phyloP scores from a whole-genome alignment of 768 basidiomycete genomes.

The Amyloporia xantha region DNA sequence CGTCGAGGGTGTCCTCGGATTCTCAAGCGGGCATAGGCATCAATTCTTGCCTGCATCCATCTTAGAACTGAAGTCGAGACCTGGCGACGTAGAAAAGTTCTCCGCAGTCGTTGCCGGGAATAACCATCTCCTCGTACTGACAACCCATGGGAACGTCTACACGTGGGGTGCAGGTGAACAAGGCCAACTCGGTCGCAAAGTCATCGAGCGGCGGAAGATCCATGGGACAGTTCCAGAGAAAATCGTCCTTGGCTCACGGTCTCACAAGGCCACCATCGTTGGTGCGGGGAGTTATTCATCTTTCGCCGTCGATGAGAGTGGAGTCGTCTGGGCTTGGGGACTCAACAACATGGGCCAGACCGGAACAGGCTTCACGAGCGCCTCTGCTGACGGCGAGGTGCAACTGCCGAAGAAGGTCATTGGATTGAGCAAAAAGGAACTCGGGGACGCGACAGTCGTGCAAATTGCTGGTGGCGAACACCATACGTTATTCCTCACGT shows the following conservation, averaged over 20 bases:
- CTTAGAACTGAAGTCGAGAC: constrained; percentile 52
- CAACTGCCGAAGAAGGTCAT: constrained; percentile 59
- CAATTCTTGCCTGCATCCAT: constrained; percentile 63
- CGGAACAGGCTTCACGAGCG: constrained; percentile 48
- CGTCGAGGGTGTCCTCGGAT: constrained; percentile 80
- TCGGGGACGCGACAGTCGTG: constrained; percentile 48
- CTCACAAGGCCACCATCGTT: constrained; percentile 57
- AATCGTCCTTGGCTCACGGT: constrained; percentile 65
- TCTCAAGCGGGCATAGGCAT: constrained; percentile 57
- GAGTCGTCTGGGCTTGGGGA: constrained; percentile 94
- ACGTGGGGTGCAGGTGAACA: constrained; percentile 91
- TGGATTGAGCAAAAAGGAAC: constrained; percentile 52
- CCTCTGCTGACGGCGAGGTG: constrained; percentile 45
- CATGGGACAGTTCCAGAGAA: constrained; percentile 87
- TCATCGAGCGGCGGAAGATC: constrained; percentile 81
- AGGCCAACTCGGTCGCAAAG: constrained; percentile 85
- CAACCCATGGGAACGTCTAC: constrained; percentile 81
- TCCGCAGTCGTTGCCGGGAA: constrained; percentile 72
- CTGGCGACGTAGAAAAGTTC: constrained; percentile 64
- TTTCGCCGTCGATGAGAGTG: constrained; percentile 81
- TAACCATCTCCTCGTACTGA: constrained; percentile 87
- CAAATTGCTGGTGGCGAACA: constrained; percentile 83
- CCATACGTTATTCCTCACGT: constrained; percentile 85
- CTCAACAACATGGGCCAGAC: constrained; percentile 85
- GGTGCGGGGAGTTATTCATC: constrained; percentile 85